Evolutionary conservation across 768 basidiomycete species (phyloP), one percentile per base, ranked within the genome.

Genomic region (Clathrus columnatus): DNA sequence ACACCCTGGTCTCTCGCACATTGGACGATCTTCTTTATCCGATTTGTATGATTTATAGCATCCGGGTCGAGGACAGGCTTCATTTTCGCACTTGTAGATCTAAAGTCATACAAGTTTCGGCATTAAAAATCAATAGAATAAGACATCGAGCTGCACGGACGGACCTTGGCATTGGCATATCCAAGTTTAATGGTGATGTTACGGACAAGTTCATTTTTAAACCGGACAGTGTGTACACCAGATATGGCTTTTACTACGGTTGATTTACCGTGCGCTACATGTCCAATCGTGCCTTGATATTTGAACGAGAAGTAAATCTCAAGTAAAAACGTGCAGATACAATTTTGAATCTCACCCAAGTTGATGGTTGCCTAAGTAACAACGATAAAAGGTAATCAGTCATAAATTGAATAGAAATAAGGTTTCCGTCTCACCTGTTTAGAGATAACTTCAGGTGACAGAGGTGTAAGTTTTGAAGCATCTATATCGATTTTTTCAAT

Each of bases 141-240:
- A 7, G 1, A 32, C 4, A 20, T 36, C 36, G 23, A 20, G 3
- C 14, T 18, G 30, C 8, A 8, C 23, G 10, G 20, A 71, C 83
- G 62, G 61, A 94, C 93, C 74, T 98, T 99, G 43, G 96, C 96
- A 64, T 99, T 99, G 46, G 96, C 96, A 68, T 98, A 99, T 58
- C 96, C 96, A 47, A 99, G 81, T 75, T 99, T 97, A 75, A 99
- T 99, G 20, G 95, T 99, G 64, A 98, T 99, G 72, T 99, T 99
- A 60, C 95, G 78, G 58, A 98, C 96, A 55, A 98, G 82, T 72
- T 99, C 96, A 71, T 97, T 98, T 78, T 99, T 99, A 73, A 99
- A 98, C 63, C 95, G 82, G 47, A 98, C 96, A 17, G 96, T 98
- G 82, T 89, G 87, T 17, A 97, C 95, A 6, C 96, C 94, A 8